Evolutionary conservation across 768 basidiomycete species (phyloP).

Genomic region (Holtermannia corniformis): DNA sequence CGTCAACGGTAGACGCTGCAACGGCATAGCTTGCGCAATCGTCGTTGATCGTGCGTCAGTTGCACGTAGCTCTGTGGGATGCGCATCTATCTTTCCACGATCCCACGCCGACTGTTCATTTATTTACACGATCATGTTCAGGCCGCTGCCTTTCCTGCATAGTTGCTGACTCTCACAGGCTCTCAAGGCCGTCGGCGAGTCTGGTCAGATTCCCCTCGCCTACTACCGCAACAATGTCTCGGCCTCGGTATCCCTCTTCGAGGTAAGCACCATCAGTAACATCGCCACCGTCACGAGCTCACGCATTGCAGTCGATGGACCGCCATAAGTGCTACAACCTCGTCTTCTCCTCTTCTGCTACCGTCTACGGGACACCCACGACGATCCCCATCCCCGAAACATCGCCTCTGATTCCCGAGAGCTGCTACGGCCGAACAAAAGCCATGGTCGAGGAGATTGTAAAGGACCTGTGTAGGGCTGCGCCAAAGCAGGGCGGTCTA

Average conservation of each 20-base stretch:
- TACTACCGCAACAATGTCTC: constrained; percentile 93
- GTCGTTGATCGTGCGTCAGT: too few relatives aligned
- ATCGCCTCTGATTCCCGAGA: constrained; percentile 75
- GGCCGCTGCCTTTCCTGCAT: neutral
- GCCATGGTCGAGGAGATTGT: constrained; percentile 85
- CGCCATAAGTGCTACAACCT: constrained; percentile 74
- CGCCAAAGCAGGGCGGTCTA: constrained; percentile 11
- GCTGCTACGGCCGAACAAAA: constrained; percentile 94
- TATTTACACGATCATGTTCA: too few relatives aligned
- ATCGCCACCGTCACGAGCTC: neutral
- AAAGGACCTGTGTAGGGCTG: constrained; percentile 60
- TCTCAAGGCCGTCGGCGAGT: constrained; percentile 96
- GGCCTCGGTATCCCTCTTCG: constrained; percentile 71
- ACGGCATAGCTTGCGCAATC: neutral
- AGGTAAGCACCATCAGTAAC: constrained; percentile 31
- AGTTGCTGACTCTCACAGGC: constrained; percentile 51
- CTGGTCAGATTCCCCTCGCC: constrained; percentile 77
- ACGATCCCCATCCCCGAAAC: constrained; percentile 88
- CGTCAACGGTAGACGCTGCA: too few relatives aligned
- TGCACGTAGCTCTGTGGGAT: too few relatives aligned
- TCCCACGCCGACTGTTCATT: too few relatives aligned
- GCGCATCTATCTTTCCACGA: too few relatives aligned
- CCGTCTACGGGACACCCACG: constrained; percentile 92
- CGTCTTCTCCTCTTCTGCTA: constrained; percentile 96
- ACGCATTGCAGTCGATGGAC: constrained; percentile 57